Conservation (phyloP, 2,329 filamentous ascomycete species). For the Penicillium olsonii region DNA sequence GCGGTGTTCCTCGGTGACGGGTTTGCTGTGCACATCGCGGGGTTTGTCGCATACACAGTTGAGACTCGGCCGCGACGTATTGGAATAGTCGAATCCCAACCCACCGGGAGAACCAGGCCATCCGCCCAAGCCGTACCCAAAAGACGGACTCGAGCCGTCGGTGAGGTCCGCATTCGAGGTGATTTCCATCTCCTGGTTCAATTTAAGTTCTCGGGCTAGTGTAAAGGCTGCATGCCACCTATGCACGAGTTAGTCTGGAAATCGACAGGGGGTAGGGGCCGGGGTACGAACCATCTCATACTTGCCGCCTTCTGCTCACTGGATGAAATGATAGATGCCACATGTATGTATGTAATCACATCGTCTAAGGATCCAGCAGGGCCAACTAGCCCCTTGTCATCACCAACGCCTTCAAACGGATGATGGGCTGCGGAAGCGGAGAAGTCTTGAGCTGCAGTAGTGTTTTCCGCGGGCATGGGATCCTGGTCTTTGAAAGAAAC, state of each 20-base stretch:
- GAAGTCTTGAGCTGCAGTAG: slow-evolving; percentile 67
- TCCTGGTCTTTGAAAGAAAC: slow-evolving; percentile 58
- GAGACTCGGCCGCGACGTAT: slow-evolving; percentile 32
- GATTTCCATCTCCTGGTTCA: slow-evolving; percentile 72
- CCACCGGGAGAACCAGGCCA: slow-evolving; percentile 54
- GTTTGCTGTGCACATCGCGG: slow-evolving; percentile 26
- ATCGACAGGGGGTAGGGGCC: not conserved
- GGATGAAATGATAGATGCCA: slow-evolving; percentile 87
- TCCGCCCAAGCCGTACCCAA: slow-evolving; percentile 34
- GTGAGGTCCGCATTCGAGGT: slow-evolving; percentile 33
- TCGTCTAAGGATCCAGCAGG: slow-evolving; percentile 80
- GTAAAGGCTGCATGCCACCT: slow-evolving; percentile 91
- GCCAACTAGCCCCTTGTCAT: slow-evolving; percentile 40
- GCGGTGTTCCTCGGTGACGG: slow-evolving; percentile 72
- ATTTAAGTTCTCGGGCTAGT: slow-evolving; percentile 80
- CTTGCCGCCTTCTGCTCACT: slow-evolving; percentile 96
- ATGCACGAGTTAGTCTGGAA: slow-evolving; percentile 4
- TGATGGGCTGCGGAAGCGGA: slow-evolving; percentile 67
- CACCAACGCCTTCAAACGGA: slow-evolving; percentile 60
- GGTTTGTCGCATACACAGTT: slow-evolving; percentile 39
- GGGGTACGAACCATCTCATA: slow-evolving; percentile 66
- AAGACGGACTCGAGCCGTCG: slow-evolving; percentile 35
- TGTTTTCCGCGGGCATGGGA: slow-evolving; percentile 44
- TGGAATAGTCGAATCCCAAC: slow-evolving; percentile 46
- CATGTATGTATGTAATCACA: slow-evolving; percentile 86